These are phyloP conservation scores for Typha latifolia DNA, from an alignment of 176 grass and related monocot genomes.

Conservation along the genomic window DNA sequence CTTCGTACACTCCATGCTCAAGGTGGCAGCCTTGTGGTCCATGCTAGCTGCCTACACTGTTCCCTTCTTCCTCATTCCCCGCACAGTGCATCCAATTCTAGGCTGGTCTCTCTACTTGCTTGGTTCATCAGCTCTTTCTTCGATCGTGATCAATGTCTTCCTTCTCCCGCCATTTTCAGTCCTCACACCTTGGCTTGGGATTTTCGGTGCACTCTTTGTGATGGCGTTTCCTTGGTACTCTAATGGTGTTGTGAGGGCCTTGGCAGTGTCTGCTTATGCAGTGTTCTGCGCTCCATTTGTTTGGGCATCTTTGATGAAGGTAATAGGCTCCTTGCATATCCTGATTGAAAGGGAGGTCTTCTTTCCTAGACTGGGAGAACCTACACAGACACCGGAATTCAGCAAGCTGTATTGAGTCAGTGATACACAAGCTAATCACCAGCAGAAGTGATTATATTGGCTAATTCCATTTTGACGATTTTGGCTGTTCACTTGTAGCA, in stretches of 20 bases:
- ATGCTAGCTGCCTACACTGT: constrained; percentile 51
- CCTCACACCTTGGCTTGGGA: constrained; percentile 47
- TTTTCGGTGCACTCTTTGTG: constrained; percentile 42
- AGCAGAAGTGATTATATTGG: constrained; percentile 20
- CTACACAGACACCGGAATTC: constrained; percentile 55
- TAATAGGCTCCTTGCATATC: constrained; percentile 50
- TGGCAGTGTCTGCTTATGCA: constrained; percentile 51
- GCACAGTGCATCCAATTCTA: constrained; percentile 76
- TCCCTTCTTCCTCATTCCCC: constrained; percentile 80
- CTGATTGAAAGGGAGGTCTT: constrained; percentile 67
- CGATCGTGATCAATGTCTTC: constrained; percentile 55
- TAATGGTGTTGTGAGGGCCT: constrained; percentile 53
- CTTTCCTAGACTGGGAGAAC: constrained; percentile 63
- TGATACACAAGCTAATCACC: constrained; percentile 20
- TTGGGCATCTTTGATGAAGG: constrained; percentile 55
- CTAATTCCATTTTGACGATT: constrained; percentile 35
- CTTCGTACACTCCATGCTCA: constrained; percentile 59
- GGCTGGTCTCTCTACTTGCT: constrained; percentile 86
- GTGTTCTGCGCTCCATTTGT: constrained; percentile 51
- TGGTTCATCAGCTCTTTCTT: constrained; percentile 47
- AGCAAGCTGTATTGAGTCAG: constrained; percentile 76
- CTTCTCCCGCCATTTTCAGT: constrained; percentile 59
- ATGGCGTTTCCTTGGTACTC: constrained; percentile 98
- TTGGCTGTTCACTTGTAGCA: constrained; percentile 23
- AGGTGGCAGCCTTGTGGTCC: constrained; percentile 38